Conservation (phyloP, 169 alveolate species). For the Plasmodium berghei region DNA sequence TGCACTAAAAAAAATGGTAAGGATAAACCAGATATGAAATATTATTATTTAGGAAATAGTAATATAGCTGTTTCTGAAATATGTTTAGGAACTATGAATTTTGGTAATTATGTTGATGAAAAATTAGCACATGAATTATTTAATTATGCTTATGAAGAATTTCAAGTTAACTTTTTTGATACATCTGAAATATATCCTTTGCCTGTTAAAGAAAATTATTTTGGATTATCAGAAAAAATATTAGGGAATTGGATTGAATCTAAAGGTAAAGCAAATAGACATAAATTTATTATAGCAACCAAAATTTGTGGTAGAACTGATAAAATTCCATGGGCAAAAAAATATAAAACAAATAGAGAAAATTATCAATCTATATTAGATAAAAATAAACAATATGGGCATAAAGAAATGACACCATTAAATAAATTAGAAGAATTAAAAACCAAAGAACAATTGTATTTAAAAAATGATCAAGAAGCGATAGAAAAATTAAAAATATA, state of each 20-base stretch:
- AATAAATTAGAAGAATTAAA: conserved; percentile 38
- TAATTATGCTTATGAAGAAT: conserved; percentile 86
- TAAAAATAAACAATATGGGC: neutral
- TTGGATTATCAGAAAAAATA: conserved; percentile 83
- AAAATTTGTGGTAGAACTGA: conserved; percentile 83
- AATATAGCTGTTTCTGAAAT: conserved; percentile 87
- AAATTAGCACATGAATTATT: conserved; percentile 82
- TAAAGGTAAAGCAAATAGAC: conserved; percentile 78
- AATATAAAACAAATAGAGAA: conserved; percentile 8
- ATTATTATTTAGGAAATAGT: conserved; percentile 80
- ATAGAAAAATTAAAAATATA: conserved; percentile 23
- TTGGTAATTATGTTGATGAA: conserved; percentile 85
- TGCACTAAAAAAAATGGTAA: conserved; percentile 70
- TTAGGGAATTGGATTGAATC: conserved; percentile 82
- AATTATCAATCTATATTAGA: too few species aligned
- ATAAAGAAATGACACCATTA: conserved; percentile 5
- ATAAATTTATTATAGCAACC: conserved; percentile 84
- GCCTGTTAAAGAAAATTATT: conserved; percentile 81
- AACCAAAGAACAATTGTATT: conserved; percentile 55
- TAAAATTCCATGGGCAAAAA: conserved; percentile 78
- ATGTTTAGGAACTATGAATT: conserved; percentile 92
- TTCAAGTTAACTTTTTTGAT: conserved; percentile 87
- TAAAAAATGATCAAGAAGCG: conserved; percentile 33
- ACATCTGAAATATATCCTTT: conserved; percentile 91
- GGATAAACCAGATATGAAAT: conserved; percentile 77